Evolutionary conservation across 805 yeast genomes (phyloP).

Genomic region (Candida railenensis): DNA sequence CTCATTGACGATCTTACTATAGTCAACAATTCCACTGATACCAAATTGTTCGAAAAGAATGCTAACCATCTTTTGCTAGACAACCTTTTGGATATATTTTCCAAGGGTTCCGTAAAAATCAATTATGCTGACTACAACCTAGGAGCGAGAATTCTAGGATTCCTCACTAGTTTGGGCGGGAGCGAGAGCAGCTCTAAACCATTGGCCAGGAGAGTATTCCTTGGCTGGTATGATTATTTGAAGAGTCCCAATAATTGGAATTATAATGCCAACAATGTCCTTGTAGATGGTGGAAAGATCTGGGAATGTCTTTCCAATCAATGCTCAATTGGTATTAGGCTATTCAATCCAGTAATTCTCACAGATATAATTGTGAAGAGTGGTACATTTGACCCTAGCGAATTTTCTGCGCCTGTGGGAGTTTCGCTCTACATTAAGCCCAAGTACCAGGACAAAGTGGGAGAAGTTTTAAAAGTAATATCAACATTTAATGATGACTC

Average conservation of each 20-base stretch:
- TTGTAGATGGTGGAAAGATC: conserved; percentile 29
- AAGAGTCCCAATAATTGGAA: conserved; percentile 22
- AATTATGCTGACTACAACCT: conserved; percentile 40
- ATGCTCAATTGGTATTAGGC: conserved; percentile 36
- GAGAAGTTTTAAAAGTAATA: conserved; percentile 17
- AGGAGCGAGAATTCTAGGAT: conserved; percentile 41
- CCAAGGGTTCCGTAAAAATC: conserved; percentile 33
- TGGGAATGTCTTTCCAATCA: conserved; percentile 32
- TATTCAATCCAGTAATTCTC: conserved; percentile 29
- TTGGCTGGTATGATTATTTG: conserved; percentile 43
- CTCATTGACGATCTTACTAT: conserved; percentile 23
- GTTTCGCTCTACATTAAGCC: conserved; percentile 33
- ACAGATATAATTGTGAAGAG: conserved; percentile 32
- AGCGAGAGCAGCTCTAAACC: conserved; percentile 13
- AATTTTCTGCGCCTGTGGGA: conserved; percentile 13
- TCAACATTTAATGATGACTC: neutral
- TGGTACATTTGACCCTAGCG: conserved; percentile 6
- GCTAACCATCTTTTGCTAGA: conserved; percentile 25
- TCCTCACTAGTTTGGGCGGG: conserved; percentile 22
- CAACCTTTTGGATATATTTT: conserved; percentile 27
- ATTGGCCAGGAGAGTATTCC: conserved; percentile 23
- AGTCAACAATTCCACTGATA: conserved; percentile 7
- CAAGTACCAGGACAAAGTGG: conserved; percentile 15
- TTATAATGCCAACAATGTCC: conserved; percentile 38
- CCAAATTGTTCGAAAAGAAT: conserved; percentile 8